Evolutionary conservation across 345 rosid species (phyloP).

Genomic region (Diplotaxis tenuifolia): DNA sequence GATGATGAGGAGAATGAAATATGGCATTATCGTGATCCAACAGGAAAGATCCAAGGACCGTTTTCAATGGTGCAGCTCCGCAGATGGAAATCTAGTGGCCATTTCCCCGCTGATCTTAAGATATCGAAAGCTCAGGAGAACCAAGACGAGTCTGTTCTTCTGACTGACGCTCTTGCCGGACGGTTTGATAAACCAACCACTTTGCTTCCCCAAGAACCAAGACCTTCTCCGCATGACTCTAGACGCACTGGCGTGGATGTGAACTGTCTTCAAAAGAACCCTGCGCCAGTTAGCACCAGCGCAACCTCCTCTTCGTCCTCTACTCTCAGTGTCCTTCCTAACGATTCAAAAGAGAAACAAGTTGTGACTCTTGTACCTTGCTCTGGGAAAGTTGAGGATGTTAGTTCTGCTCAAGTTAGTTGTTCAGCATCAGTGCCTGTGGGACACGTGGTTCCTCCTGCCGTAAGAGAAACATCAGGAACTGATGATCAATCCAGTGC

Average conservation of each 20-base stretch:
- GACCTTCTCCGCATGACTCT: conserved; percentile 7
- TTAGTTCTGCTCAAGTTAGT: conserved; percentile 39
- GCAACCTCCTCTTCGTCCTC: conserved; percentile 41
- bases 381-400: conserved; percentile 35
- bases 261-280: conserved; percentile 36
- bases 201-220: conserved; percentile 12
- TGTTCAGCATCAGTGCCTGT: conserved; percentile 37
- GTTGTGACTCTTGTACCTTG: conserved; percentile 28
- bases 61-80: conserved; percentile 66
- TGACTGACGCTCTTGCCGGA: conserved; percentile 71
- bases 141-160: conserved; percentile 60
- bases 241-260: conserved; percentile 27
- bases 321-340: conserved; percentile 35
- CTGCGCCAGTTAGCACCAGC: conserved; percentile 31
- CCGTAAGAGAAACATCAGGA: conserved; percentile 30
- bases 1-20: conserved; percentile 49
- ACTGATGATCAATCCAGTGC: conserved; percentile 41
- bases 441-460: conserved; percentile 36
- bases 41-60: conserved; percentile 79
- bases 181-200: conserved; percentile 31
- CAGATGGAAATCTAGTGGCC: conserved; percentile 66
- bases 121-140: conserved; percentile 67
- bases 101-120: conserved; percentile 61
- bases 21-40: conserved; percentile 88
- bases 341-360: conserved; percentile 36